A percentile compares a stretch with the other conserved stretches of the same genome.
Evolutionary conservation across 78 protist genomes (phyloP).

Genomic region (Tieghemostelium lacteum): DNA sequence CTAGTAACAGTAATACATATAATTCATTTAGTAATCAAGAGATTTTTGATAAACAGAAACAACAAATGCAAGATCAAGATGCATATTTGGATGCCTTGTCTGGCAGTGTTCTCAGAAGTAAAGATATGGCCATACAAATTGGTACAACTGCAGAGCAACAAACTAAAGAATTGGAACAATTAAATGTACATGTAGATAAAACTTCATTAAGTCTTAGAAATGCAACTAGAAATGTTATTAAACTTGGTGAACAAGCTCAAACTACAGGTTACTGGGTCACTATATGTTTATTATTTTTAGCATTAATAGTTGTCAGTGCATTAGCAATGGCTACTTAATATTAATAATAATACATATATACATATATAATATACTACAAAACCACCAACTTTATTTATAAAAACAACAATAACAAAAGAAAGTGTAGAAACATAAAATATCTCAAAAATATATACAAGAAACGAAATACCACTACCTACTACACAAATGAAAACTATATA

Average conservation of each 20-base stretch:
- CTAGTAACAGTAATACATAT: background rate
- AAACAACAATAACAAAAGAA: background rate
- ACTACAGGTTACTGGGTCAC: conserved; percentile 48
- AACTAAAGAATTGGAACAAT: conserved; percentile 32
- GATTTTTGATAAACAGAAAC: conserved; percentile 31
- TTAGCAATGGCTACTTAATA: conserved; percentile 25
- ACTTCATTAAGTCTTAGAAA: conserved; percentile 39
- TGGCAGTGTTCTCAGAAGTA: conserved; percentile 12
- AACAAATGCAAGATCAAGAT: conserved; percentile 59
- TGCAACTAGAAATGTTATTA: conserved; percentile 25
- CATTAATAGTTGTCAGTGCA: conserved; percentile 33
- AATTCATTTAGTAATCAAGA: conserved; percentile 3
- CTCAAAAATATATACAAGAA: too few relatives aligned
- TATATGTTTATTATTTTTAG: conserved; percentile 50
- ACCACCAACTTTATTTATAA: background rate
- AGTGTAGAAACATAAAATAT: too few relatives aligned
- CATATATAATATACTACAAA: background rate
- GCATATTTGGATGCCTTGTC: conserved; percentile 40
- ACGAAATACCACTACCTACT: too few relatives aligned
- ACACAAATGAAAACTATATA: too few relatives aligned
- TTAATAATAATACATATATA: background rate
- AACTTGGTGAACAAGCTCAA: conserved; percentile 20
- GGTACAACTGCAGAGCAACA: conserved; percentile 52
- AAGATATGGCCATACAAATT: conserved; percentile 50
- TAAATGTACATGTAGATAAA: conserved; percentile 44